Evolutionary conservation across 495 filamentous ascomycete genomes (phyloP).

Genomic region (Cercophora samala): DNA sequence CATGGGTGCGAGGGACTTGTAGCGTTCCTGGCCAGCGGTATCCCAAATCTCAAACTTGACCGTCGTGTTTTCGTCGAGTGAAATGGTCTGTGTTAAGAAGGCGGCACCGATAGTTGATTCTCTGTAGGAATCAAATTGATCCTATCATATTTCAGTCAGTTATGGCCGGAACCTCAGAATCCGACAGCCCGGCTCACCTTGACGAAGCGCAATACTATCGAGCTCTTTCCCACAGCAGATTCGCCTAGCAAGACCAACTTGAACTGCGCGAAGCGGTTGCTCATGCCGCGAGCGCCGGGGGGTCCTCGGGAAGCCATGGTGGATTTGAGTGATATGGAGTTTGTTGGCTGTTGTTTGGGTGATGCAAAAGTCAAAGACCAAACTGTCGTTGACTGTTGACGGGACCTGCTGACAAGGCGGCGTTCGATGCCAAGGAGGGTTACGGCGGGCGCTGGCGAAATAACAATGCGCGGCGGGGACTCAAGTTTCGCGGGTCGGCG

Average conservation of each 20-base stretch:
- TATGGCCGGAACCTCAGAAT: neutral
- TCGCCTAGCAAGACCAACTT: constrained; percentile 98
- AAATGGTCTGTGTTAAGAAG: constrained; percentile 97
- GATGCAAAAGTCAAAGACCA: constrained; percentile 7
- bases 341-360: constrained; percentile 4
- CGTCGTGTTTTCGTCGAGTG: constrained; percentile 93
- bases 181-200: constrained; percentile 59
- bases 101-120: constrained; percentile 99
- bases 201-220: constrained; percentile 93
- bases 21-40: constrained; percentile 95
- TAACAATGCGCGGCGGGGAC: constrained; percentile 3
- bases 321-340: constrained; percentile 22
- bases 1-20: constrained; percentile 98
- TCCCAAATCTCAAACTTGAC: constrained; percentile 99
- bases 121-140: constrained; percentile 99
- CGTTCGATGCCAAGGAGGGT: constrained; percentile 12
- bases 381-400: neutral
- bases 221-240: constrained; percentile 99
- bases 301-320: constrained; percentile 78
- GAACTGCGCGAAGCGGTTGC: constrained; percentile 90
- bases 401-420: neutral
- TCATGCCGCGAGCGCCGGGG: constrained; percentile 67
- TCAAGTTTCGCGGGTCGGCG: neutral
- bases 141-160: constrained; percentile 50
- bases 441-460: constrained; percentile 5